Conservation (phyloP, 257 asterid genomes). For the Solanum paucissectum region DNA sequence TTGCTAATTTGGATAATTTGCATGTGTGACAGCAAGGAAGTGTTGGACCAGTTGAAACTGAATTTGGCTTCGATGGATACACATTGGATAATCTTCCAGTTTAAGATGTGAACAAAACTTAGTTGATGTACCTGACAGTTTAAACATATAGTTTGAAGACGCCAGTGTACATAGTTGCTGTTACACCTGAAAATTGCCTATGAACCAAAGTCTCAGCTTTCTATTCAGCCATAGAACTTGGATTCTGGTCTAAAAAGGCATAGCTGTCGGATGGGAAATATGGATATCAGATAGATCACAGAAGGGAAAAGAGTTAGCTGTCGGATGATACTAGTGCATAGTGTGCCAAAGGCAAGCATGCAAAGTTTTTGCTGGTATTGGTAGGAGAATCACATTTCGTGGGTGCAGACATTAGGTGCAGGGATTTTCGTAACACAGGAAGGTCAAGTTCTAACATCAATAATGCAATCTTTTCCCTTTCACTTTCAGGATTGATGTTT, state of each 20-base stretch:
- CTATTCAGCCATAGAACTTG: background rate
- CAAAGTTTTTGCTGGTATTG: constrained; percentile 35
- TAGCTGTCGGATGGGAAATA: background rate
- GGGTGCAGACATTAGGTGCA: constrained; percentile 9
- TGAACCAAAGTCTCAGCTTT: background rate
- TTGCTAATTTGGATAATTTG: background rate
- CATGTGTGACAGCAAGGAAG: constrained; percentile 43
- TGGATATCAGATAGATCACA: background rate
- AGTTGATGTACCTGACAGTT: background rate
- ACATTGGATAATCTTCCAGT: constrained; percentile 63
- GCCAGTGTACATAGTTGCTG: constrained; percentile 37
- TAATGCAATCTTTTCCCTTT: constrained; percentile 5
- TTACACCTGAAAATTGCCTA: constrained; percentile 14
- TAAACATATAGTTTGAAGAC: background rate
- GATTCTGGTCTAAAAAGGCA: background rate
- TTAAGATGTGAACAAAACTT: constrained; percentile 6
- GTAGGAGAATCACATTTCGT: constrained; percentile 15
- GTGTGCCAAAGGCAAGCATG: constrained; percentile 37
- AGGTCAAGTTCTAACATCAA: constrained; percentile 15
- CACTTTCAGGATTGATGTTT: background rate
- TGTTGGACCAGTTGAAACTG: constrained; percentile 43
- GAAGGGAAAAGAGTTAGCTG: background rate
- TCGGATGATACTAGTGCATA: constrained; percentile 23
- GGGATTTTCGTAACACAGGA: constrained; percentile 1
- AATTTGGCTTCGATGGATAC: constrained; percentile 59